A percentile compares a stretch with the other conserved stretches of the same genome.
phyloP scores from a whole-genome alignment of 2,329 filamentous ascomycete species.

The Aspergillus viridinutans region DNA sequence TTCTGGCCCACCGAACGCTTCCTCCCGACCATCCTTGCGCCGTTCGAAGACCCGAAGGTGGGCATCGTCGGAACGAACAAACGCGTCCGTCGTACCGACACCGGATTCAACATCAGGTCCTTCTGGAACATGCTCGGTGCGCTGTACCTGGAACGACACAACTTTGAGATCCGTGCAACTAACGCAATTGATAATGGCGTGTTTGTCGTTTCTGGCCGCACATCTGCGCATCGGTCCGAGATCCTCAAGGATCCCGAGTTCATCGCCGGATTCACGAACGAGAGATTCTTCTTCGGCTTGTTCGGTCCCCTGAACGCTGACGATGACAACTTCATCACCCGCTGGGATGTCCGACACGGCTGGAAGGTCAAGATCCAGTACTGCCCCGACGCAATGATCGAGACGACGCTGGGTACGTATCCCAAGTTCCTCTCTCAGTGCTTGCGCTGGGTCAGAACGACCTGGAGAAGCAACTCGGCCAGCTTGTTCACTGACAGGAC shows the following conservation, averaged over 20 bases:
- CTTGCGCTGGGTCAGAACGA: conserved; percentile 56
- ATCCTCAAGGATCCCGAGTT: conserved; percentile 48
- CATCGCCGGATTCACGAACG: conserved; percentile 43
- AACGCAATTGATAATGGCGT: conserved; percentile 57
- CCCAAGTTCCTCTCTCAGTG: conserved; percentile 52
- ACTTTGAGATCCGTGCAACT: conserved; percentile 56
- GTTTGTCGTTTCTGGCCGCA: conserved; percentile 57
- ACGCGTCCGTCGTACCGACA: conserved; percentile 42
- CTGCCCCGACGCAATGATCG: conserved; percentile 44
- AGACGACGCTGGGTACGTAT: conserved; percentile 51
- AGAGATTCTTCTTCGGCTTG: conserved; percentile 47
- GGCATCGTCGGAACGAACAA: conserved; percentile 58
- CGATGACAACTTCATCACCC: conserved; percentile 60
- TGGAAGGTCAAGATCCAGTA: conserved; percentile 56
- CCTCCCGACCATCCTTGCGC: conserved; percentile 41
- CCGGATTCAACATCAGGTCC: conserved; percentile 9
- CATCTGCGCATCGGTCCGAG: conserved; percentile 47
- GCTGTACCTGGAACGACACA: conserved; percentile 58
- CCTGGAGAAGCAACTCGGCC: conserved; percentile 53
- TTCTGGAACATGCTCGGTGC: conserved; percentile 56
- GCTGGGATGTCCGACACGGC: conserved; percentile 48
- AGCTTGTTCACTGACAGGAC: conserved; percentile 41
- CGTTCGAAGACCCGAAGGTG: conserved; percentile 44
- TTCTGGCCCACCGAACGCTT: conserved; percentile 45
- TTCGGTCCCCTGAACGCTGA: conserved; percentile 51